Base-by-base conservation (phyloP, 2,329 filamentous ascomycete species). In the Pestalotiopsis sp. region DNA sequence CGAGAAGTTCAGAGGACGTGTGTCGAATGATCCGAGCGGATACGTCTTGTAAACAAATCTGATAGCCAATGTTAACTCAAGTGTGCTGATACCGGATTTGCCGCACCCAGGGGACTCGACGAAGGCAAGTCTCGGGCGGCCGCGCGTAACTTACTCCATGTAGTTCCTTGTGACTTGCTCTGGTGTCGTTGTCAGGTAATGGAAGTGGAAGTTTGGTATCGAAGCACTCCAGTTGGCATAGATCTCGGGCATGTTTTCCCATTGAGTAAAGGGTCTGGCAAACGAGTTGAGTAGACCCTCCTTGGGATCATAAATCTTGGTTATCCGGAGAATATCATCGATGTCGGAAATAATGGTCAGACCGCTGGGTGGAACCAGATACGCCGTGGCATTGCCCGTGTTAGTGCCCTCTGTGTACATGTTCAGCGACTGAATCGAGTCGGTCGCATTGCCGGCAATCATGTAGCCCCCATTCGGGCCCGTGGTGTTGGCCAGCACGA, bases 171-270 rank as follows among this genome's bases (percentile, higher is more conserved):
- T 93, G 4, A 90, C 86, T 78, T 95, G 92, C 80, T 94, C 92
- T 0, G 92, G 92, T 0, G 92, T 93, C 0, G 92, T 95, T 0
- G 92, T 95, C 23, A 95, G 84, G 80, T 95, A 95, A 80, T 94
- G 92, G 83, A 94, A 95, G 78, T 94, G 92, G 70, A 90, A 84
- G 74, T 93, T 86, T 0, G 88, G 86, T 14, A 93, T 83, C 25
- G 84, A 87, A n/a, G 81, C 80, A 1, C 87, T 90, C 92, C 92
- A 94, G 75, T 93, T 93, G 72, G 90, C 88, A 77, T 93, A 95
- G 72, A 94, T 90, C 2, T 90, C 85, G 0, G 92, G 92, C 93
- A 95, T 95, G 79, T 94, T 91, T 84, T 91, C 84, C 92, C 92
- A 95, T 0, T 88, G 84, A 0, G 84, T 86, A 77, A 93, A 95